Conservation (phyloP, 805 yeast species). For the Millerozyma miso region DNA sequence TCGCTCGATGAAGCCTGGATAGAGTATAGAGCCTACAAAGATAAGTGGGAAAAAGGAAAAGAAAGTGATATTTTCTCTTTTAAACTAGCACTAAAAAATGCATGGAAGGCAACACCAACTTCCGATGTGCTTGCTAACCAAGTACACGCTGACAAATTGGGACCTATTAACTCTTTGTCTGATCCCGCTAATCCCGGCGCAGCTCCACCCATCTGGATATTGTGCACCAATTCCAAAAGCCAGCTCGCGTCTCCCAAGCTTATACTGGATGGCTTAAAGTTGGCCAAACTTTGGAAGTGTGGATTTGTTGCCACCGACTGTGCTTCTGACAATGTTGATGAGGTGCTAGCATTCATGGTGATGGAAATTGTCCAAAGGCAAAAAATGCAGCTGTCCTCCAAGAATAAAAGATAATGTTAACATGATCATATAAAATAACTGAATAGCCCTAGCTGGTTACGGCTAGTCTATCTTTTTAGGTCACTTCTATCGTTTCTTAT, state of each 20-base stretch:
- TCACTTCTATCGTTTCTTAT: neutral
- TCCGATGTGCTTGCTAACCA: slow-evolving; percentile 18
- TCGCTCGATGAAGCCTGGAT: slow-evolving; percentile 72
- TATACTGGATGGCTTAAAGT: slow-evolving; percentile 51
- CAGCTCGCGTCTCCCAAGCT: slow-evolving; percentile 57
- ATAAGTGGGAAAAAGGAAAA: slow-evolving; percentile 56
- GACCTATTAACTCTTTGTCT: slow-evolving; percentile 20
- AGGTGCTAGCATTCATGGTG: slow-evolving; percentile 51
- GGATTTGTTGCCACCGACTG: slow-evolving; percentile 64
- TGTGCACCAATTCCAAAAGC: slow-evolving; percentile 60
- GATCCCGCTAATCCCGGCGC: slow-evolving; percentile 34
- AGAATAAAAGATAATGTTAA: neutral
- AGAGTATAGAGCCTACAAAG: slow-evolving; percentile 54
- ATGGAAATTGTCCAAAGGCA: slow-evolving; percentile 54
- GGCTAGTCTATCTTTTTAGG: too few species aligned
- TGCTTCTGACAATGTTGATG: slow-evolving; percentile 49
- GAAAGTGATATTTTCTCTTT: slow-evolving; percentile 66
- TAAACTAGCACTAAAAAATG: slow-evolving; percentile 50
- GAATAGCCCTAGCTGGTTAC: neutral
- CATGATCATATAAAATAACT: too few species aligned
- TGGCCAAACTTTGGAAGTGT: slow-evolving; percentile 61
- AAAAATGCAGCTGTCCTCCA: slow-evolving; percentile 5
- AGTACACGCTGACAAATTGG: slow-evolving; percentile 19
- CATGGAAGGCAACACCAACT: slow-evolving; percentile 45
- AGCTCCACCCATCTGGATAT: slow-evolving; percentile 63